Base-by-base conservation (phyloP, 1,284 basidiomycete genomes). In the Moesziomyces aphidis region DNA sequence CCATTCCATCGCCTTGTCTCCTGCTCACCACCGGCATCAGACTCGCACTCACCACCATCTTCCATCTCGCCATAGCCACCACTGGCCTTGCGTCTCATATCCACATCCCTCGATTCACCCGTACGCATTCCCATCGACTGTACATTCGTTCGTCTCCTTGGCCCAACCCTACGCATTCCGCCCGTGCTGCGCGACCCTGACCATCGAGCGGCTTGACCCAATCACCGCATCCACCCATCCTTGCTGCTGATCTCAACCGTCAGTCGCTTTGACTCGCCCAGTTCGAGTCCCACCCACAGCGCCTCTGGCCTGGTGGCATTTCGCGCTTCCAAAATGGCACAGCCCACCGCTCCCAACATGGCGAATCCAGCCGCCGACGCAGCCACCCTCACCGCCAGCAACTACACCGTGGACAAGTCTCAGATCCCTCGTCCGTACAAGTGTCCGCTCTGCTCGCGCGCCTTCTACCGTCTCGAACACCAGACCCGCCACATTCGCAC, bases 401-500 rank as follows among this genome's bases (percentile, higher is more conserved):
- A 66, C 51, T 74, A 65, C 54, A 70, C 77, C 13, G 76, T 83
- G 44, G 82, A 84, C 71, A 84, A 83, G 47, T 82, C 81, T 3
- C 80, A 83, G 54, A 83, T 83, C 31, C 82, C 82, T 8, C 76
- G 82, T 39, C 82, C 82, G 0, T 84, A 84, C 79, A 84, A 84
- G 61, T 84, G 82, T 52, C 81, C 82, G 7, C 72, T 84, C 52
- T 84, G 82, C 58, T 76, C 81, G 19, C 75, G 82, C 22, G 82
- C 82, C 19, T 84, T 84, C 55, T 83, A 84, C 54, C 78, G 82
- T 50, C 71, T 82, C 50, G 81, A 82, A 62, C 79, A 83, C 54
- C 85, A 98, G 92, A 99, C 95, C 22, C 91, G 96, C 62, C 96
- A 99, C 85, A 96, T 98, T 61, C 92, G 96, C 62, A 99, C 95